Evolutionary conservation across 345 rosid genomes (phyloP).

Genomic region (Eucalyptus regnans): DNA sequence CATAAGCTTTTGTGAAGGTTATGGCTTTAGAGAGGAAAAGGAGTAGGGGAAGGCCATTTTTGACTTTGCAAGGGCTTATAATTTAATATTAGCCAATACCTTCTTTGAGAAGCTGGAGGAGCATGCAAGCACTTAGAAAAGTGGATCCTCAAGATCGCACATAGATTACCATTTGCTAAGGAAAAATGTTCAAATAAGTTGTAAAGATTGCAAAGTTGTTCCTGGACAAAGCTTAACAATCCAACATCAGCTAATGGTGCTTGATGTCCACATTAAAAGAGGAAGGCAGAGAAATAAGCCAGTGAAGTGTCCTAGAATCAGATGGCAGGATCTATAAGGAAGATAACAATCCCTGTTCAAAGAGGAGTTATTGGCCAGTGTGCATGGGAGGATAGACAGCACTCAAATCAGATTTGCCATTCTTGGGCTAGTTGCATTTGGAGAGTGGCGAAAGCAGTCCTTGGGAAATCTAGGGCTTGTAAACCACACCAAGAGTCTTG

Average conservation of each 20-base stretch:
- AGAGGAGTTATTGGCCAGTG: background rate
- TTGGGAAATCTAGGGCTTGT: background rate
- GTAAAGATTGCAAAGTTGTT: background rate
- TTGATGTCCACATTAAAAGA: background rate
- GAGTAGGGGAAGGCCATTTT: background rate
- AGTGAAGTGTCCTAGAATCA: background rate
- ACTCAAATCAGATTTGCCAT: background rate
- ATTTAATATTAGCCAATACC: background rate
- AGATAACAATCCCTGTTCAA: background rate
- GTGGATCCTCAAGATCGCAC: background rate
- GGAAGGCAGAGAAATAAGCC: background rate
- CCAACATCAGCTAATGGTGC: background rate
- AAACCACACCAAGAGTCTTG: background rate
- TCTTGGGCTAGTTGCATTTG: background rate
- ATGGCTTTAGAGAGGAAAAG: background rate
- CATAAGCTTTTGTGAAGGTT: background rate
- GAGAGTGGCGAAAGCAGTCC: background rate
- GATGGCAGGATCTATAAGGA: background rate
- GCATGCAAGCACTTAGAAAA: background rate
- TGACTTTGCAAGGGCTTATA: background rate
- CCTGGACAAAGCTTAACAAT: background rate
- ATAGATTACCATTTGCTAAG: background rate
- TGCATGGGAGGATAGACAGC: background rate
- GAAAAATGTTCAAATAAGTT: background rate
- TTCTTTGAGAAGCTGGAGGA: background rate